A percentile compares a stretch with the other conserved stretches of the same genome.
Conservation (phyloP, 2,329 filamentous ascomycete species). For the Tolypocladium nubicola region DNA sequence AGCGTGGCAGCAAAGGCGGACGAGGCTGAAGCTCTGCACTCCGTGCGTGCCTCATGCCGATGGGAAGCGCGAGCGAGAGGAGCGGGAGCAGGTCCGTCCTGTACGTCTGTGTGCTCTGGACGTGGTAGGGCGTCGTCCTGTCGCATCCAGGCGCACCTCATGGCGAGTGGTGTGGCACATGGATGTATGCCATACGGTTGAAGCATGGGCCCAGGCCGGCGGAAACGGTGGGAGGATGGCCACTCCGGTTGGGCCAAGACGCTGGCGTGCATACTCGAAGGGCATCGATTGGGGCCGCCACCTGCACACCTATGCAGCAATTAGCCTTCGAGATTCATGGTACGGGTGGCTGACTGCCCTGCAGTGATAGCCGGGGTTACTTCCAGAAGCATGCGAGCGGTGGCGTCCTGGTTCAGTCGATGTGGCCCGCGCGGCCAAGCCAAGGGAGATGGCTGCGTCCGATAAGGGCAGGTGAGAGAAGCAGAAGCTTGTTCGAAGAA, state of each 20-base stretch:
- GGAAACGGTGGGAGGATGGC: background rate
- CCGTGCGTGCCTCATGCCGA: background rate
- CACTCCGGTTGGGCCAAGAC: background rate
- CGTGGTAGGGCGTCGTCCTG: background rate
- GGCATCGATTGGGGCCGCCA: background rate
- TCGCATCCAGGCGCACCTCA: background rate
- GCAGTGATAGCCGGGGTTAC: background rate
- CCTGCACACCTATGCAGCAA: background rate
- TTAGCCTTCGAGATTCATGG: background rate
- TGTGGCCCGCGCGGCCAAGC: background rate
- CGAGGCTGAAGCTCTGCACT: background rate
- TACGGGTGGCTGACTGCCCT: background rate
- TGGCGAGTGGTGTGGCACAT: background rate
- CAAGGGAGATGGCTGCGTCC: background rate
- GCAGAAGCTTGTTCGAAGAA: conserved; percentile 2
- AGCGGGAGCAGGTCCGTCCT: background rate
- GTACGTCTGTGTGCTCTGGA: background rate
- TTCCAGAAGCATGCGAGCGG: background rate
- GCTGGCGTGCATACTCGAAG: background rate
- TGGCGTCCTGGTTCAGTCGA: background rate
- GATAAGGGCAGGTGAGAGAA: conserved; percentile 4
- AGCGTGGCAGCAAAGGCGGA: background rate
- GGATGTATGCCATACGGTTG: background rate
- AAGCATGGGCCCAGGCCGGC: background rate
- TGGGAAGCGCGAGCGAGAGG: background rate